Evolutionary conservation across 192 early-diverging fungal species (phyloP).

Genomic region (Backusella parvicylindrica): DNA sequence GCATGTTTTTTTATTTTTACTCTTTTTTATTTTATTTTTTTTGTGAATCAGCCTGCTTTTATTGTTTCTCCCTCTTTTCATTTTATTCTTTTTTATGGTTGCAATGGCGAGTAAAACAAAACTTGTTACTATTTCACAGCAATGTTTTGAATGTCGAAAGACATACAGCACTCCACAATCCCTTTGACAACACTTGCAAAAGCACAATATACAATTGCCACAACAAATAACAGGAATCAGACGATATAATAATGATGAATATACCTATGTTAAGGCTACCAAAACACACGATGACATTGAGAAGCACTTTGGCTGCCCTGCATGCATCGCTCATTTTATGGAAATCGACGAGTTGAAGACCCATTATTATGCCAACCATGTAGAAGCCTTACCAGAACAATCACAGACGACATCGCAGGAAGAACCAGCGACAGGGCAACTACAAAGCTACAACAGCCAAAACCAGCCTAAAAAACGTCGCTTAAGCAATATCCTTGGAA

Average conservation of each 20-base stretch:
- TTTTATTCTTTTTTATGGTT: not conserved
- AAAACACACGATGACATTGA: not conserved
- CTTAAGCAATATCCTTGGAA: not conserved
- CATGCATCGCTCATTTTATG: conserved; percentile 7
- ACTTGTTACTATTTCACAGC: not conserved
- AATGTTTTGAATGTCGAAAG: not conserved
- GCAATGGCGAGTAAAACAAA: not conserved
- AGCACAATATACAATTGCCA: not conserved
- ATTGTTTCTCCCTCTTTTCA: not conserved
- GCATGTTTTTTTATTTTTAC: too few relatives aligned
- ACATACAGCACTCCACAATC: not conserved
- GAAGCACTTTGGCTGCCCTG: conserved; percentile 18
- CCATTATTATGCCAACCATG: conserved; percentile 6
- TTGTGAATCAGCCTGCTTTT: not conserved
- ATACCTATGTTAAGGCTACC: conserved; percentile 6
- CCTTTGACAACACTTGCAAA: not conserved
- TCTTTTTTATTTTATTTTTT: not conserved
- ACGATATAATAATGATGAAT: not conserved
- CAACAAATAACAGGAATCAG: not conserved
- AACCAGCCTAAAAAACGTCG: not conserved
- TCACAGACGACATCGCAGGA: not conserved
- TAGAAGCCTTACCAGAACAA: not conserved
- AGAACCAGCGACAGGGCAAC: not conserved
- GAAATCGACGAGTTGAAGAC: not conserved
- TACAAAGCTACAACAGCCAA: not conserved